phyloP scores from a whole-genome alignment of 1,284 basidiomycete species.

The Tausonia pullulans region DNA sequence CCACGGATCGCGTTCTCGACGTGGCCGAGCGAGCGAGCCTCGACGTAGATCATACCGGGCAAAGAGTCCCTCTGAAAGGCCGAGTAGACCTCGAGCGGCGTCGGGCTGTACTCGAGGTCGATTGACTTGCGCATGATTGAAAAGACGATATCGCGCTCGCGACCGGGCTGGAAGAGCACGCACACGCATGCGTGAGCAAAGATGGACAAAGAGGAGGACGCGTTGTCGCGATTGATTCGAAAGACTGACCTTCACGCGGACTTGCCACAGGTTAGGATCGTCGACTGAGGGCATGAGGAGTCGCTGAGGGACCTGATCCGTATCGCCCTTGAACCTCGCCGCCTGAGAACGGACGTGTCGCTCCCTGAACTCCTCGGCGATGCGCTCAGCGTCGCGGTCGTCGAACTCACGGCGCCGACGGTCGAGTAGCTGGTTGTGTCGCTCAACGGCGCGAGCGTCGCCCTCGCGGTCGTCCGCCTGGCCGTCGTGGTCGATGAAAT shows the following conservation, averaged over 20 bases:
- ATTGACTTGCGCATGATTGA: constrained; percentile 88
- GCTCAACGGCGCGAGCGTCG: constrained; percentile 42
- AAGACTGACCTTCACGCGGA: constrained; percentile 78
- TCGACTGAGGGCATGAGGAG: constrained; percentile 92
- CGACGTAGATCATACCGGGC: constrained; percentile 89
- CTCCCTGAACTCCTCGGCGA: constrained; percentile 72
- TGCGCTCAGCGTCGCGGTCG: constrained; percentile 72
- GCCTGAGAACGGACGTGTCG: constrained; percentile 60
- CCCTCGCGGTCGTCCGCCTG: constrained; percentile 53
- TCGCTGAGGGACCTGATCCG: constrained; percentile 91
- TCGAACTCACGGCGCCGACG: constrained; percentile 62
- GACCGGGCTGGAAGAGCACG: constrained; percentile 51
- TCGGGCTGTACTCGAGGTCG: constrained; percentile 55
- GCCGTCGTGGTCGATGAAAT: constrained; percentile 68
- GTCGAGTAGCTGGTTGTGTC: constrained; percentile 68
- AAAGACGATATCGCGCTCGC: constrained; percentile 85
- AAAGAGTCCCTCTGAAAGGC: constrained; percentile 94
- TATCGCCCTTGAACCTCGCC: constrained; percentile 70
- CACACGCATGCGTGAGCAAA: background rate
- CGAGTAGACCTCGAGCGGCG: constrained; percentile 71
- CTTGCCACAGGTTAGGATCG: constrained; percentile 91
- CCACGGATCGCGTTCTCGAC: constrained; percentile 78
- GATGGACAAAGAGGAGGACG: background rate
- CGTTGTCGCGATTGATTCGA: background rate
- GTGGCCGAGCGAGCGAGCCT: constrained; percentile 77